Evolutionary conservation across 352 stramenopile genomes (phyloP).

Genomic region (Phytophthora uliginosa): DNA sequence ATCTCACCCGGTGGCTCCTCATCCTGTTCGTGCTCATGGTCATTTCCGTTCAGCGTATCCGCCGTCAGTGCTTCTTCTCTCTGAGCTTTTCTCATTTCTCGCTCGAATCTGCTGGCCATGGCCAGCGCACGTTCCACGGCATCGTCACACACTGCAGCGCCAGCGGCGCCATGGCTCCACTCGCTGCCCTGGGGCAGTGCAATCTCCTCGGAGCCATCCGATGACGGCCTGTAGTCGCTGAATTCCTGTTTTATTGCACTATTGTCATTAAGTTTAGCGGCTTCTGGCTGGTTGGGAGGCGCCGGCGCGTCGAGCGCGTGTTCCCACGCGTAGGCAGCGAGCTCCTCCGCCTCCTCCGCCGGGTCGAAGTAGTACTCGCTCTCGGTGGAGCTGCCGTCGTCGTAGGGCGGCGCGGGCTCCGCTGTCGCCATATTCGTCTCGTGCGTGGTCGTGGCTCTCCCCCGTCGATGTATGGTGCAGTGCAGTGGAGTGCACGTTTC

Average conservation of each 20-base stretch:
- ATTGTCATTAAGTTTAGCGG: background rate
- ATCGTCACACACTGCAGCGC: background rate
- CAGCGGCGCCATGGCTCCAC: slow-evolving; percentile 30
- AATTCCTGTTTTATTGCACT: background rate
- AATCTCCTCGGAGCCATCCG: background rate
- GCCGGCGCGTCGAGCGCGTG: background rate
- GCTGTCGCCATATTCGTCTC: background rate
- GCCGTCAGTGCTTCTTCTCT: background rate
- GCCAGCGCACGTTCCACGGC: background rate
- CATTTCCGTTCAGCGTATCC: background rate
- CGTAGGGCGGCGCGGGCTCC: slow-evolving; percentile 8
- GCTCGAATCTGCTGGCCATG: background rate
- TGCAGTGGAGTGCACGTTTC: background rate
- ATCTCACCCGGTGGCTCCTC: no score
- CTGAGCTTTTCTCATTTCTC: background rate
- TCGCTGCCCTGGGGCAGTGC: slow-evolving; percentile 22
- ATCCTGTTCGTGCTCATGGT: background rate
- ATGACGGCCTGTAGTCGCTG: background rate
- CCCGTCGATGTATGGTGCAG: background rate
- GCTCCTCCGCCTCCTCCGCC: slow-evolving; percentile 6
- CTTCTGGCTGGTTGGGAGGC: slow-evolving; percentile 11
- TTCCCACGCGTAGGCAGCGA: background rate
- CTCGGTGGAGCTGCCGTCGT: slow-evolving; percentile 46
- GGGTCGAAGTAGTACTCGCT: slow-evolving; percentile 42
- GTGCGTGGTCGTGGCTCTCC: background rate